Base-by-base conservation (phyloP, 768 basidiomycete genomes). In the Lepiota brunneoincarnata region DNA sequence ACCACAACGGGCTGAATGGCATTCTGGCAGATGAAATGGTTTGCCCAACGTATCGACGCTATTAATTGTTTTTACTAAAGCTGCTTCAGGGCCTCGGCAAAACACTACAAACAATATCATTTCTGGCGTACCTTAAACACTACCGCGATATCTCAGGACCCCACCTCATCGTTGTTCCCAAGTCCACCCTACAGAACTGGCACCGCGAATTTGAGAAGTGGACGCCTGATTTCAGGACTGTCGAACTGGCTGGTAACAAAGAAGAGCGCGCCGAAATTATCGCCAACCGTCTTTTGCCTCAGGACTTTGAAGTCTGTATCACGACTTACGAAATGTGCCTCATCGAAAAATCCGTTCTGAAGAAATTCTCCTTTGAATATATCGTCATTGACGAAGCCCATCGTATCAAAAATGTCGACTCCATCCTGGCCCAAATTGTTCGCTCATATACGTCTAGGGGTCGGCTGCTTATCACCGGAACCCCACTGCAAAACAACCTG, bases 381-480 rank as follows among this genome's bases (percentile, higher is more conserved):
- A 98, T 98, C 69, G 83, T 90, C 59, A 98, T 99, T 64, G 96
- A 99, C 72, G 96, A 99, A 72, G 96, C 96, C 0, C 96, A 99
- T 65, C 89, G 97, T 20, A 99, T 99, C 80, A 98, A 98, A 76
- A 98, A 98, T 67, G 94, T 96, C 61, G 93, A 98, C 68, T 96
- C 93, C 11, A 88, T 98, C 63, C 81, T 99, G 14, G 87, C 87
- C 14, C 93, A 97, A 71, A 98, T 99, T 63, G 93, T 98, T 44
- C 83, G 96, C 45, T 76, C 89, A 2, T 98, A 98, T 72, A 81
- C 83, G 62, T 91, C 89, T 39, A 83, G 95, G 26, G 95, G 93
- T 0, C 78, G 97, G 38, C 72, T 99, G 52, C 79, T 99, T 49
- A 98, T 99, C 61, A 99, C 96, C 2, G 97, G 95, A 15, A 99